Base-by-base conservation (phyloP, 148 eudicot genomes). In the Rhododendron vialii region DNA sequence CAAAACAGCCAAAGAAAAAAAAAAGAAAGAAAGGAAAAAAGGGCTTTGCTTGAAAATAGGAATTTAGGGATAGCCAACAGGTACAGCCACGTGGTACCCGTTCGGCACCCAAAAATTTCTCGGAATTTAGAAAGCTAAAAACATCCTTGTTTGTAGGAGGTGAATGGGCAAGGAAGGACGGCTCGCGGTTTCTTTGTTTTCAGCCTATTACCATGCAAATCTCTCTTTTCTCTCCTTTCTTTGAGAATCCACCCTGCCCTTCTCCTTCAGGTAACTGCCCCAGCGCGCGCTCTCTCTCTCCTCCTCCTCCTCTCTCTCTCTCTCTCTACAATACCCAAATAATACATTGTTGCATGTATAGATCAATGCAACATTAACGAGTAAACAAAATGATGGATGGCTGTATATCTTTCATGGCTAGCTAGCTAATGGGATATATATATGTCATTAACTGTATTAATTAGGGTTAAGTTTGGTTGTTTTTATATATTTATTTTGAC, bases 231-330 rank as follows among this genome's bases (percentile, higher is more conserved):
- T 86, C 47, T 81, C 59, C 82, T 85, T 89, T 79, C 85, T 88
- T 87, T 87, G 73, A 89, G 82, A 93, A 86, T 90, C 84, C 59
- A 74, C 88, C 90, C 91, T 89, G 91, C 92, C 94, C 91, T 90
- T 90, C 92, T 90, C 89, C 91, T 81, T 82, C 73, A 89, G 92
- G 92, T 89, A 80, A 26, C 47, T 51, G 36, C 82, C 41, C 81
- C 24, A 51, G 78, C 63, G 75, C 45, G 11, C n/a, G 50, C 57
- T 74, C 50, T 50, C 55, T 13, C 30, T 10, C 81, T 17, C 20
- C 38, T 47, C 53, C 38, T 65, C 53, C 45, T 77, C 36, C 80
- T 28, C 55, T 51, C 4, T 43, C 38, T 51, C 20, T 50, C 38
- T 51, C 26, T 51, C 20, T 51, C 38, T 51, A 15, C 41, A 80